Conservation (phyloP, 2,329 filamentous ascomycete genomes). For the Pestalotiopsis sp. region DNA sequence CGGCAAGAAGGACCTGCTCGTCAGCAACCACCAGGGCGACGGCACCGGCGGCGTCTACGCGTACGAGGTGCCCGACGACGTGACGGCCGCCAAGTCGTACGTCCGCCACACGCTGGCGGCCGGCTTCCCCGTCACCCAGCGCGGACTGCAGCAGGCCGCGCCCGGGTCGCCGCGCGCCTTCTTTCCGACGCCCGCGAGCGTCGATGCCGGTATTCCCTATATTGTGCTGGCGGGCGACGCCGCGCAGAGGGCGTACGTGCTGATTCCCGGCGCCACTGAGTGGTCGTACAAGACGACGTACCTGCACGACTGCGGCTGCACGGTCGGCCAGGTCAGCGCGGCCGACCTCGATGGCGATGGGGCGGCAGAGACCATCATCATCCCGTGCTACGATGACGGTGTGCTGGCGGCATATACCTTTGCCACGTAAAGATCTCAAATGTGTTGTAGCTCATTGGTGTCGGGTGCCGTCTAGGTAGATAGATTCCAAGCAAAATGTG, state of each 20-base stretch:
- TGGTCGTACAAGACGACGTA: slow-evolving; percentile 1
- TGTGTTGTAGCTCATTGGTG: too few species aligned
- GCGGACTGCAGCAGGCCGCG: neutral
- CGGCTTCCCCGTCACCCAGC: neutral
- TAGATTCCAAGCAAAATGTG: too few species aligned
- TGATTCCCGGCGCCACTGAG: neutral
- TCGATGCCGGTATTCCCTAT: neutral
- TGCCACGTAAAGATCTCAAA: neutral
- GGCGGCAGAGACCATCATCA: neutral
- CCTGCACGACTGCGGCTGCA: slow-evolving; percentile 6
- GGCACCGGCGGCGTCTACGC: slow-evolving; percentile 7
- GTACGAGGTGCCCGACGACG: slow-evolving; percentile 2
- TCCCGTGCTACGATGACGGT: neutral
- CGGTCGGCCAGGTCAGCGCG: neutral
- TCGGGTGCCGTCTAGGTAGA: too few species aligned
- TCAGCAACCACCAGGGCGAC: slow-evolving; percentile 1
- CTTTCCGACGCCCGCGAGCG: neutral
- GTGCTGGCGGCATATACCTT: neutral
- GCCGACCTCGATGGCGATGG: neutral
- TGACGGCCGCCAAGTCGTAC: neutral
- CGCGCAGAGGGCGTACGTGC: neutral
- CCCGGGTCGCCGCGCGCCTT: neutral
- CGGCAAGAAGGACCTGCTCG: neutral
- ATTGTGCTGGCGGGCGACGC: slow-evolving; percentile 1
- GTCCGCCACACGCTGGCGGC: neutral